Evolutionary conservation across 257 asterid species (phyloP).

Genomic region (Scutellaria galericulata): DNA sequence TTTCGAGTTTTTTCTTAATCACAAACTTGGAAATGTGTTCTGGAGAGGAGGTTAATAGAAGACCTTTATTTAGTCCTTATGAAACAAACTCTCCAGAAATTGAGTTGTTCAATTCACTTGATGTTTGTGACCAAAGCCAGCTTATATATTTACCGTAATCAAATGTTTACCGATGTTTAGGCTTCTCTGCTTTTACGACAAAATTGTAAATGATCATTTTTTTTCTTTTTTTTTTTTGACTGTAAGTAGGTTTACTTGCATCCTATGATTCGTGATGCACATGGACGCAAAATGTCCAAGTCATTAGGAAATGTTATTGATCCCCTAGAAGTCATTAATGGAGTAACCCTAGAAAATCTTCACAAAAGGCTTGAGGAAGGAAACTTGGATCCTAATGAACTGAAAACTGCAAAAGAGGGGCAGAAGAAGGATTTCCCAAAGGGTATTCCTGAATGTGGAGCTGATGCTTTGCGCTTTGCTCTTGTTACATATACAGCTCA

Average conservation of each 20-base stretch:
- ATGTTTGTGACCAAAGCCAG: background rate
- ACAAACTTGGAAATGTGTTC: background rate
- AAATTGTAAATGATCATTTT: constrained; percentile 4
- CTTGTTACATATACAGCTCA: constrained; percentile 95
- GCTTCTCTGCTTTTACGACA: background rate
- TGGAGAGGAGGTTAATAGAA: background rate
- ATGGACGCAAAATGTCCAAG: constrained; percentile 99
- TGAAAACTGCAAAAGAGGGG: constrained; percentile 86
- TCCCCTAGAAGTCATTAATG: constrained; percentile 87
- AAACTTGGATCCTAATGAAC: constrained; percentile 82
- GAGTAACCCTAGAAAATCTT: constrained; percentile 73
- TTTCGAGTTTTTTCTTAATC: background rate
- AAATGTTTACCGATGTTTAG: background rate
- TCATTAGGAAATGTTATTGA: constrained; percentile 96
- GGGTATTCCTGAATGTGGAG: constrained; percentile 94
- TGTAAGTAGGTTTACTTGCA: constrained; percentile 81
- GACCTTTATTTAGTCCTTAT: background rate
- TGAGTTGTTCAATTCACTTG: background rate
- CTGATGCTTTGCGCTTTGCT: constrained; percentile 97
- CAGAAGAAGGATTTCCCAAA: constrained; percentile 86
- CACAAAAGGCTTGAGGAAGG: constrained; percentile 92
- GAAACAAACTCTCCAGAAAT: background rate
- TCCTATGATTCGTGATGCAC: constrained; percentile 97
- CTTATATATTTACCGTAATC: constrained; percentile 1
- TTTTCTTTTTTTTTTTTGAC: background rate